Percentiles rank a stretch among this genome's conserved stretches.
Conservation (phyloP, 2,329 filamentous ascomycete species). For the Daldinia eschscholtzii region DNA sequence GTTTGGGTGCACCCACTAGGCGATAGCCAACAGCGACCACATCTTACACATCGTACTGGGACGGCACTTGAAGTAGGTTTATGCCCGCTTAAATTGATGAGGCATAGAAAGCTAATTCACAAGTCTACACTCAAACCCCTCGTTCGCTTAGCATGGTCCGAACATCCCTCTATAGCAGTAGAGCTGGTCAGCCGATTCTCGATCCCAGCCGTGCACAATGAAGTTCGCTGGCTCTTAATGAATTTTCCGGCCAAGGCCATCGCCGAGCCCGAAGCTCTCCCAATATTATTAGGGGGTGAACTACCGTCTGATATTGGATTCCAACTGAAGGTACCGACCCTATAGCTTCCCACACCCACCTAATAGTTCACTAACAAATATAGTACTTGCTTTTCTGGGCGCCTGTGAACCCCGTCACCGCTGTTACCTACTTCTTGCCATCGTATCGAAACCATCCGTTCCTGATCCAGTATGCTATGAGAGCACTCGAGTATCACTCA, state of each 20-base stretch:
- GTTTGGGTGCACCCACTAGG: conserved; percentile 92
- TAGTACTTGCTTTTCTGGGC: conserved; percentile 94
- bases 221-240: conserved; percentile 83
- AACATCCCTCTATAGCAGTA: conserved; percentile 87
- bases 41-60: conserved; percentile 59
- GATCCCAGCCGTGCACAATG: conserved; percentile 76
- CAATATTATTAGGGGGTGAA: conserved; percentile 81
- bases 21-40: conserved; percentile 62
- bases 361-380: conserved; percentile 48
- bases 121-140: conserved; percentile 70
- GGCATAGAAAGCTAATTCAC: conserved; percentile 36
- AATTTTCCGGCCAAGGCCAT: conserved; percentile 87
- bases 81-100: neutral
- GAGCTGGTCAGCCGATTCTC: conserved; percentile 85
- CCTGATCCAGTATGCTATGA: conserved; percentile 96
- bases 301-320: conserved; percentile 83
- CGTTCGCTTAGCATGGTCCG: conserved; percentile 86
- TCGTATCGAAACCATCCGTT: conserved; percentile 92
- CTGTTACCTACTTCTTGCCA: conserved; percentile 92
- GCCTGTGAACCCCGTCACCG: conserved; percentile 90
- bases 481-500: conserved; percentile 90
- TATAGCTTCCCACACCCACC: conserved; percentile 1
- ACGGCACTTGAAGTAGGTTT: conserved; percentile 56
- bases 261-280: conserved; percentile 82
- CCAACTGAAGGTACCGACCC: conserved; percentile 78